A percentile compares a stretch with the other conserved stretches of the same genome.
Conservation (phyloP, 148 eudicot genomes). For the Amaranthus cruentus region DNA sequence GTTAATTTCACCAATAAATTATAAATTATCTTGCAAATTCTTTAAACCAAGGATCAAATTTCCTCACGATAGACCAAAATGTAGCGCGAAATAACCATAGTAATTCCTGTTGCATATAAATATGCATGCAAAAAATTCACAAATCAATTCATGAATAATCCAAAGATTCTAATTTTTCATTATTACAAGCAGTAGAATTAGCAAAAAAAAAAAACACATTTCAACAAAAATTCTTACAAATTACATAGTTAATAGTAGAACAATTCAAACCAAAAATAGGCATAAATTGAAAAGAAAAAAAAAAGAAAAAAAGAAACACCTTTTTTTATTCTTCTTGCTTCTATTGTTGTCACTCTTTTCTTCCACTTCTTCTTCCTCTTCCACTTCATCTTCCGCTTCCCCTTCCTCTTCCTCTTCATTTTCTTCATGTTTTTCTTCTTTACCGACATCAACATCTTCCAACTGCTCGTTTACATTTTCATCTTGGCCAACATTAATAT, state of each 20-base stretch:
- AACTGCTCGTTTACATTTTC: neutral
- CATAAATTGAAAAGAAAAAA: too few species aligned
- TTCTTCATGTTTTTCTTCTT: conserved; percentile 7
- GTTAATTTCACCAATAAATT: neutral
- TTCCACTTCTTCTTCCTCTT: neutral
- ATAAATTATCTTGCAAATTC: neutral
- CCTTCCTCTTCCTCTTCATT: neutral
- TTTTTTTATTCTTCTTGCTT: too few species aligned
- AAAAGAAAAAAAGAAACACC: too few species aligned
- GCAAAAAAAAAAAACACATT: too few species aligned
- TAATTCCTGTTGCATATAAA: too few species aligned
- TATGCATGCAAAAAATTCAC: too few species aligned
- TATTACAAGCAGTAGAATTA: too few species aligned
- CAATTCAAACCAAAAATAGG: neutral
- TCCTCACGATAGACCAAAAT: too few species aligned
- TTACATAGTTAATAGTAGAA: neutral
- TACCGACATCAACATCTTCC: conserved; percentile 5
- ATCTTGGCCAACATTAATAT: conserved; percentile 7
- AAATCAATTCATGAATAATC: neutral
- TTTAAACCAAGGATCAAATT: too few species aligned
- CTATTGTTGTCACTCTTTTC: neutral
- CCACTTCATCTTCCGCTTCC: conserved; percentile 7
- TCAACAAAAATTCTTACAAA: too few species aligned
- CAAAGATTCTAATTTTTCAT: neutral
- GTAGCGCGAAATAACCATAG: too few species aligned